phyloP scores from a whole-genome alignment of 768 basidiomycete species.

The Hemileccinum rubropunctum region DNA sequence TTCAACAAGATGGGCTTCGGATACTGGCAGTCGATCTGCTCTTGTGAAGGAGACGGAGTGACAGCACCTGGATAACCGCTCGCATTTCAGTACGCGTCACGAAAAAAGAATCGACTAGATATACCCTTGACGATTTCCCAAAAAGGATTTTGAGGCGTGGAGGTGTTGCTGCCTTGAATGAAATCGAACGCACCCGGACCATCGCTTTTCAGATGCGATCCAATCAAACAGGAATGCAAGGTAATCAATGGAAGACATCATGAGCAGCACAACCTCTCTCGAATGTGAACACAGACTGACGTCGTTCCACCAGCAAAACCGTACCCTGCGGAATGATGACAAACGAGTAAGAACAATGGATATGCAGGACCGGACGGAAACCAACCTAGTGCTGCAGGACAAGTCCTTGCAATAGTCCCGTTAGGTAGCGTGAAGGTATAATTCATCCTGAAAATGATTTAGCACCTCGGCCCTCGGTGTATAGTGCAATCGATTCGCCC shows the following conservation, averaged over 20 bases:
- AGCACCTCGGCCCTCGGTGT: neutral
- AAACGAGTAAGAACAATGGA: slow-evolving; percentile 2
- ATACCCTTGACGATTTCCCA: slow-evolving; percentile 74
- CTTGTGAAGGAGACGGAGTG: slow-evolving; percentile 60
- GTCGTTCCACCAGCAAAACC: slow-evolving; percentile 81
- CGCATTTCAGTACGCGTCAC: neutral
- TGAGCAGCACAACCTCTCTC: neutral
- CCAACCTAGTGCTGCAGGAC: slow-evolving; percentile 76
- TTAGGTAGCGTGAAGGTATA: slow-evolving; percentile 63
- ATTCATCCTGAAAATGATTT: slow-evolving; percentile 45
- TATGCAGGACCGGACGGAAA: slow-evolving; percentile 1
- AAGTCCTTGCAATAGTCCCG: slow-evolving; percentile 66
- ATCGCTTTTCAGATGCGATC: slow-evolving; percentile 45
- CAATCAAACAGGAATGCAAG: too few relatives aligned
- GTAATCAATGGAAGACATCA: neutral
- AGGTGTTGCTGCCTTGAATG: slow-evolving; percentile 67
- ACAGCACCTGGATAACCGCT: slow-evolving; percentile 30
- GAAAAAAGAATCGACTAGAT: neutral
- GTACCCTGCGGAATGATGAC: slow-evolving; percentile 45
- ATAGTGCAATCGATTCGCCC: neutral
- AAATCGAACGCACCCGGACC: slow-evolving; percentile 81
- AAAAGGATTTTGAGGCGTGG: slow-evolving; percentile 66
- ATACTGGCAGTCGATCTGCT: slow-evolving; percentile 66
- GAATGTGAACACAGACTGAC: slow-evolving; percentile 39
- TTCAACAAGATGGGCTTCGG: slow-evolving; percentile 81